Percentiles rank a stretch among this genome's conserved stretches.
These are phyloP conservation scores for Candida sanyiensis DNA, from an alignment of 805 yeast species.

Conservation along the genomic window DNA sequence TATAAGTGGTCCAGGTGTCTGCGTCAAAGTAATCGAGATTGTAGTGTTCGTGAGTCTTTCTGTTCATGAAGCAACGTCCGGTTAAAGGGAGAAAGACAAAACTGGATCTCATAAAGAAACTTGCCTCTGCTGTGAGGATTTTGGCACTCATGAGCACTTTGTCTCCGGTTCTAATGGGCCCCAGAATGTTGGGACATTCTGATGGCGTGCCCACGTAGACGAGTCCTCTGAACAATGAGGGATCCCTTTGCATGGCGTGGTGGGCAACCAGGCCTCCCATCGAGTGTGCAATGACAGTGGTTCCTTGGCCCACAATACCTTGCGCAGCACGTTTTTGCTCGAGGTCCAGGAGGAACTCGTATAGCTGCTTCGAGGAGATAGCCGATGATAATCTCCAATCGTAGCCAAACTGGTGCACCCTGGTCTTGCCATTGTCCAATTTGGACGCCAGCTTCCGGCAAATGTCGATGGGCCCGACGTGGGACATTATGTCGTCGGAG, in stretches of 20 bases:
- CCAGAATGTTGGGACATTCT: slow-evolving; percentile 79
- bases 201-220: slow-evolving; percentile 81
- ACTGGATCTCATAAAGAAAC: slow-evolving; percentile 84
- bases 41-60: slow-evolving; percentile 48
- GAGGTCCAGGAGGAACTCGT: slow-evolving; percentile 40
- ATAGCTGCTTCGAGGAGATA: slow-evolving; percentile 46
- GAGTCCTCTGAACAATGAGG: slow-evolving; percentile 65
- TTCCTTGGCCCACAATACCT: slow-evolving; percentile 36
- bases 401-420: slow-evolving; percentile 75
- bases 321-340: slow-evolving; percentile 39
- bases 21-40: slow-evolving; percentile 76
- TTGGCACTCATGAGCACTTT: slow-evolving; percentile 68
- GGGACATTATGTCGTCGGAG: slow-evolving; percentile 74
- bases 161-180: slow-evolving; percentile 82
- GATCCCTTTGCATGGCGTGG: slow-evolving; percentile 63
- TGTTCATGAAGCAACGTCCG: slow-evolving; percentile 70
- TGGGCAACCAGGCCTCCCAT: slow-evolving; percentile 93
- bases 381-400: slow-evolving; percentile 85
- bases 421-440: slow-evolving; percentile 53
- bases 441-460: slow-evolving; percentile 54
- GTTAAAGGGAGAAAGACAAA: slow-evolving; percentile 71
- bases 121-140: slow-evolving; percentile 72
- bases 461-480: slow-evolving; percentile 84
- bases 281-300: slow-evolving; percentile 77
- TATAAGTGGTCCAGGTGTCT: slow-evolving; percentile 71